Base-by-base conservation (phyloP, 192 early-diverging fungal genomes). In the Backusella mclennaniae region DNA sequence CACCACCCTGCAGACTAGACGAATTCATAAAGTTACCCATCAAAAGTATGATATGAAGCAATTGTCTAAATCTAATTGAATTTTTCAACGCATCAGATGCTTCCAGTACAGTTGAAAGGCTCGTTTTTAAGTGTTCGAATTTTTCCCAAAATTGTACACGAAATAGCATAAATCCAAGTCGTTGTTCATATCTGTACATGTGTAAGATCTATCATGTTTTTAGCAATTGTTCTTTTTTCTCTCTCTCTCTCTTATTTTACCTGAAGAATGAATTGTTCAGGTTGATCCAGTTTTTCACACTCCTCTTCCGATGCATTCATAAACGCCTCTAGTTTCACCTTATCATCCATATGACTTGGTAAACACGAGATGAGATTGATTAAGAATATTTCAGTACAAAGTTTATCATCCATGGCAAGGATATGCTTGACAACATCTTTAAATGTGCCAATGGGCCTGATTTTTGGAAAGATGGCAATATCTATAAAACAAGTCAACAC, bases 1-100 rank as follows among this genome's bases (percentile, higher is more conserved):
- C 94, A 11, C 92, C 93, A 23, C 94, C 94, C 53, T 93, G 90
- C 76, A 91, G 86, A 5, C 90, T 87, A 0, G 84, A 82, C 0
- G 89, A 90, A 75, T 95, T 95, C 94, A 95, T 95, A 80, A 88
- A 95, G 82, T 95, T 95, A 52, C 94, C 94, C 23, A 95, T 82
- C 26, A 91, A 86, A 41, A 95, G 82, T 66, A 94, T 91, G 31
- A 94, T 42, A 36, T 91, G 85, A 19, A 95, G 84, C 15, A 95
- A 76, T 66, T 93, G 87, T 73, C 89, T 90, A 66, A 95, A 91
- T 75, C 87, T 78, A 41, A 84, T 79, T 73, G 91, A 89, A 2
- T 93, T 83, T 68, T 85, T 88, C 39, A 95, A 82, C 0, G 83
- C 80, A 33, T 87, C 86, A 1, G 92, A 92, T 0, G 92, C 91